Evolutionary conservation across 352 stramenopile genomes (phyloP), one percentile per base, ranked within the genome.

Genomic region (Globisporangium sylvaticum): DNA sequence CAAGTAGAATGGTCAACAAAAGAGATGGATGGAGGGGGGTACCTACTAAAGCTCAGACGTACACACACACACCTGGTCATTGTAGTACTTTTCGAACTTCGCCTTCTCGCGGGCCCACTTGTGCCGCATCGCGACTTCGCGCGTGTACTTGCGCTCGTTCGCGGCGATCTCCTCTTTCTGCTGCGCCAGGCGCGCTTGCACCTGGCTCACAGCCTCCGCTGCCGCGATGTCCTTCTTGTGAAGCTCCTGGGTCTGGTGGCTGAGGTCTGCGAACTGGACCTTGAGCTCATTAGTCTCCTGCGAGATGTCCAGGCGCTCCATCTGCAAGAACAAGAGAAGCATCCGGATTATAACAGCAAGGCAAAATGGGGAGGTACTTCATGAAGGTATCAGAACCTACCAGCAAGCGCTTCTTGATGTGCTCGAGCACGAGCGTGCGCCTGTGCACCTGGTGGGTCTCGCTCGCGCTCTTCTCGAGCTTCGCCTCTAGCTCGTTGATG

Each of bases 81-180:
- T 86, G 71, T 93, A 95, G 69, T 92, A 94, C 56, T 83, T 88
- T 37, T 95, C 83, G 52, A 95, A 95, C 59, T 95, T 94, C 57
- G 81, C 74, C 62, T 92, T 92, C 64, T 95, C 87, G 0, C 81
- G 67, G 1, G 79, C 76, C 87, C 87, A 95, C 54, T 92, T 92
- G 10, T 91, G 77, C 4, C 87, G 75, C 67, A 93, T 76, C 24
- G 77, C 73, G 0, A 94, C 74, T 62, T 95, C 87, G 12, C 80
- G 75, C 44, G 81, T 75, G 58, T 89, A 92, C 32, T 87, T 84
- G 58, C 83, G 80, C 46, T 81, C 63, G 39, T 81, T 89, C 9
- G 70, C 52, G 1, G 75, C 78, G 66, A 95, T 95, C 4, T 91
- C 81, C 4, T 66, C 82, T 64, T 91, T 91, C 52, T 92, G 81